Evolutionary conservation across 352 stramenopile genomes (phyloP).

Genomic region (Pythium aquatile): DNA sequence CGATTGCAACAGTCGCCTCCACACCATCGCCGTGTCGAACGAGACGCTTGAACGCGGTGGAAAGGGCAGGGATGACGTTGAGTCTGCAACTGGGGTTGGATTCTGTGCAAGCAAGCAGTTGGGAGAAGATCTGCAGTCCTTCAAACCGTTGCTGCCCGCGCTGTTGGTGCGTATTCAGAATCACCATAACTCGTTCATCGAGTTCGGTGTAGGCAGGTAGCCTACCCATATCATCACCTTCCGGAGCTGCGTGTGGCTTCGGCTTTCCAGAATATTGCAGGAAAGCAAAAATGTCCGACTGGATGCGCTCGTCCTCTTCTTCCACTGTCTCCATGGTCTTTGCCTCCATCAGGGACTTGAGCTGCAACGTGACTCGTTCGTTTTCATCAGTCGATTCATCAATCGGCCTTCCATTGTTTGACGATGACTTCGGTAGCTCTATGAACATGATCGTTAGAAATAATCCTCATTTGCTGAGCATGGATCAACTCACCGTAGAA

Average conservation of each 20-base stretch:
- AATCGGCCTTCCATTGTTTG: neutral
- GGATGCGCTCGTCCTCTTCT: conserved; percentile 83
- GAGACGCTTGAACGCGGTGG: conserved; percentile 68
- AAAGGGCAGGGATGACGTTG: conserved; percentile 74
- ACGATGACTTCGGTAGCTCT: conserved; percentile 13
- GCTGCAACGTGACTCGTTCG: conserved; percentile 50
- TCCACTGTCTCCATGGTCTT: conserved; percentile 78
- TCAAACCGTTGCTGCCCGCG: conserved; percentile 49
- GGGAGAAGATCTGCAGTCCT: conserved; percentile 66
- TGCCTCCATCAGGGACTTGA: conserved; percentile 67
- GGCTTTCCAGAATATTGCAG: conserved; percentile 39
- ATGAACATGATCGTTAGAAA: neutral
- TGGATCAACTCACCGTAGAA: conserved; percentile 43
- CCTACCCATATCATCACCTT: conserved; percentile 10
- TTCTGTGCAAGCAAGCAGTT: conserved; percentile 46
- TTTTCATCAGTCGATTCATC: conserved; percentile 20
- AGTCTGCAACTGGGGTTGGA: conserved; percentile 61
- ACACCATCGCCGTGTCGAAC: conserved; percentile 4
- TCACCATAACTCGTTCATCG: conserved; percentile 46
- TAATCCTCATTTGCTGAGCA: neutral
- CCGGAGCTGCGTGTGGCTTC: conserved; percentile 1
- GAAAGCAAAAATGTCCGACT: conserved; percentile 81
- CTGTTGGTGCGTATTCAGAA: conserved; percentile 51
- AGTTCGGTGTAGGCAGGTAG: conserved; percentile 11
- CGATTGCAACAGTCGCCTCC: conserved; percentile 15